Evolutionary conservation across 2,329 filamentous ascomycete genomes (phyloP), one percentile per base, ranked within the genome.

Genomic region (Hymenoscyphus occultus): DNA sequence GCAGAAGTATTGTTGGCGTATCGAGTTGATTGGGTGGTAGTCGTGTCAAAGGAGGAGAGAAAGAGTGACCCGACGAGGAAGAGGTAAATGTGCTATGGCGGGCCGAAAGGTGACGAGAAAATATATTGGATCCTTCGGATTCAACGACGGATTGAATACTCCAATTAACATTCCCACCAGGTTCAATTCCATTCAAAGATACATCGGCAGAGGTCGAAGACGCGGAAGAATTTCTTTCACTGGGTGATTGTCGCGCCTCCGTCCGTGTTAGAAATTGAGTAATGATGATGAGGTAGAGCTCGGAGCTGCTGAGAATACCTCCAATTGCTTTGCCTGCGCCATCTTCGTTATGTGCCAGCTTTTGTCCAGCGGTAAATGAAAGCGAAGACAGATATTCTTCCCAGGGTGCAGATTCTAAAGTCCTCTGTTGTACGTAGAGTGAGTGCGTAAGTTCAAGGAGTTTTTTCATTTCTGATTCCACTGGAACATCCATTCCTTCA

Each of bases 271-370:
- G 16, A 28, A 59, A 59, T 14, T 16, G 31, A 13, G 32, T 59
- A 22, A 59, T 59, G 39, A 59, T 39, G 16, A n/a, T 39, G 19
- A 59, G 32, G 9, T 40, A 59, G 16, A n/a, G 31, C 12, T 59
- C 57, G 1, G 57, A 59, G 57, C 31, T 59, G 16, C 31, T 39
- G 57, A 59, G 57, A 59, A 59, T 59, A 14, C 40, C 57, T 14
- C 57, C 57, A 59, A 59, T 39, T 10, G 57, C 28, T 39, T 59
- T 40, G 10, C 28, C 39, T 3, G 39, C 57, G 16, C 39, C 57
- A n/a, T 16, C 39, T 40, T 42, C 39, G 39, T 6, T 22, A 3
- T 32, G 13, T 14, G 5, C 31, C 19, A 22, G 39, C 32, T 59
- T 59, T 7, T 22, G 19, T 9, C 57, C 57, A 2, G 57, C 31